Conservation (phyloP, 768 basidiomycete genomes). For the Galerina marginata region DNA sequence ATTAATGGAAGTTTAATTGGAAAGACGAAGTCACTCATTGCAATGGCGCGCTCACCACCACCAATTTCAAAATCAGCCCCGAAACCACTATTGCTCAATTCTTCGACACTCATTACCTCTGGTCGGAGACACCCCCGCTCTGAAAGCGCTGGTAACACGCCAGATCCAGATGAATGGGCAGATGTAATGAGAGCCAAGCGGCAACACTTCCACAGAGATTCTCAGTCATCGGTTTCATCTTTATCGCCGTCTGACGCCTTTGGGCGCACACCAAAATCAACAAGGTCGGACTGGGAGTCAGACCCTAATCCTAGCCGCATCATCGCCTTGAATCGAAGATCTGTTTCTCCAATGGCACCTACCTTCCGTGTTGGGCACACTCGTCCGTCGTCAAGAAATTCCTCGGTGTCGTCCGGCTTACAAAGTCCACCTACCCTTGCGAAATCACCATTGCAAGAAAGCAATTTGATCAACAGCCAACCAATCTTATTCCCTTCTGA, state of each 20-base stretch:
- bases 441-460: constrained; percentile 28
- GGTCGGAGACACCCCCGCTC: constrained; percentile 33
- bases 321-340: constrained; percentile 68
- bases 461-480: constrained; percentile 19
- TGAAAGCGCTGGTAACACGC: constrained; percentile 34
- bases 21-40: constrained; percentile 36
- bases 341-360: constrained; percentile 76
- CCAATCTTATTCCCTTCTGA: neutral
- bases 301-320: constrained; percentile 60
- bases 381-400: constrained; percentile 45
- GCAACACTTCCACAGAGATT: constrained; percentile 51
- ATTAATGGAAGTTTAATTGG: constrained; percentile 24
- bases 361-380: constrained; percentile 44
- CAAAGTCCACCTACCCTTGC: constrained; percentile 36
- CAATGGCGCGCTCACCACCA: constrained; percentile 38
- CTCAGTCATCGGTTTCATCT: constrained; percentile 70
- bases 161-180: constrained; percentile 50
- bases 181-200: constrained; percentile 49
- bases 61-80: constrained; percentile 57
- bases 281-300: constrained; percentile 60
- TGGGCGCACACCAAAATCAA: constrained; percentile 37
- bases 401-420: constrained; percentile 49
- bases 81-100: constrained; percentile 67
- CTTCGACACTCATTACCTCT: constrained; percentile 50
- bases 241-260: constrained; percentile 60